These are phyloP conservation scores for Pseudonectria foliicola DNA, from an alignment of 2,329 filamentous ascomycete species.

Conservation along the genomic window DNA sequence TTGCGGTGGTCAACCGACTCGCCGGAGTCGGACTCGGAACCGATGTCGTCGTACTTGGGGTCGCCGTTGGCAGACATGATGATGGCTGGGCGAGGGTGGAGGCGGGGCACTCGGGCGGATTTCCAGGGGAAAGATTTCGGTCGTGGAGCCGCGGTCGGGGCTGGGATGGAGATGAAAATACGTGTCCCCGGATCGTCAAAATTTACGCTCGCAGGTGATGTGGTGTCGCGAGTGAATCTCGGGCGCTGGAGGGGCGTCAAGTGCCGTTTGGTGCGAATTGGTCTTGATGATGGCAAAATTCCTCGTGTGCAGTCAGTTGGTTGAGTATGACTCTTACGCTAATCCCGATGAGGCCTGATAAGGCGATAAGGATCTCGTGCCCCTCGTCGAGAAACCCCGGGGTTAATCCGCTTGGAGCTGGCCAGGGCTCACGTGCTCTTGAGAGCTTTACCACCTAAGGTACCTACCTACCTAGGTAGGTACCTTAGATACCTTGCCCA, in stretches of 20 bases:
- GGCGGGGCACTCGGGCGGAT: constrained; percentile 24
- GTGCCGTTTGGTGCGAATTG: constrained; percentile 25
- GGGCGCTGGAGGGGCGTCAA: constrained; percentile 13
- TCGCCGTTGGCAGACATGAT: constrained; percentile 53
- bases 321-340: constrained; percentile 33
- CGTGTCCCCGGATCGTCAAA: constrained; percentile 10
- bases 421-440: too few species aligned
- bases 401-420: constrained; percentile 5
- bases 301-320: constrained; percentile 32
- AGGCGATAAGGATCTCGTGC: constrained; percentile 30
- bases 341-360: constrained; percentile 30
- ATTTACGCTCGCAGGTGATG: constrained; percentile 14
- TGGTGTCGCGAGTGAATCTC: constrained; percentile 9
- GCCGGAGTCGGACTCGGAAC: constrained; percentile 61
- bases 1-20: constrained; percentile 57
- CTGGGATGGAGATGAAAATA: constrained; percentile 7
- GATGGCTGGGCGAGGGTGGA: constrained; percentile 6
- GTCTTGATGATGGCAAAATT: constrained; percentile 33
- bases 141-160: constrained; percentile 9
- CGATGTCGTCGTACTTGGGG: constrained; percentile 62
- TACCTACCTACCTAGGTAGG: background rate
- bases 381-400: constrained; percentile 29
- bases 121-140: constrained; percentile 15
- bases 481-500: too few species aligned
- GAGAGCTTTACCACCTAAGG: background rate